Evolutionary conservation across 805 yeast genomes (phyloP).

Genomic region (Candida montana): DNA sequence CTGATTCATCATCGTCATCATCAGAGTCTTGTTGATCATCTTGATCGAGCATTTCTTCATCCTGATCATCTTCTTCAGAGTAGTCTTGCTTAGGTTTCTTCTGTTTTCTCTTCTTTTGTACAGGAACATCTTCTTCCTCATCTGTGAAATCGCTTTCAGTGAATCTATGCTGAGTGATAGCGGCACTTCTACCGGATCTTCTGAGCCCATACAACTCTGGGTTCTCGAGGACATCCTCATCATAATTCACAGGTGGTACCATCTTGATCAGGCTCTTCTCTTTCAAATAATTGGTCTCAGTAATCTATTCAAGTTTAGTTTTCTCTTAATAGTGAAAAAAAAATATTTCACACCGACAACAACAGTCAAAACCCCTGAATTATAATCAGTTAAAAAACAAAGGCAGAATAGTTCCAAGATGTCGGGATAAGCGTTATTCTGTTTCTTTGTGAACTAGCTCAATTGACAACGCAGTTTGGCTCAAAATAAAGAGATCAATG

Average conservation of each 20-base stretch:
- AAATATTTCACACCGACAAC: background rate
- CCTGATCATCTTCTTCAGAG: constrained; percentile 19
- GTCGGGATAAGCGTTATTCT: too few species aligned
- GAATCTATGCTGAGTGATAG: constrained; percentile 17
- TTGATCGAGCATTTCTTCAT: constrained; percentile 13
- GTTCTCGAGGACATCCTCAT: constrained; percentile 54
- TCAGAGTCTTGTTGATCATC: constrained; percentile 16
- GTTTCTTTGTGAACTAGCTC: too few species aligned
- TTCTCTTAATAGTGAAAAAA: background rate
- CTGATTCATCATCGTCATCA: constrained; percentile 17
- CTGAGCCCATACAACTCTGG: constrained; percentile 84
- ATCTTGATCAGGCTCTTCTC: constrained; percentile 4
- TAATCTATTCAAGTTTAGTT: background rate
- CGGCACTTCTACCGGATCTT: constrained; percentile 46
- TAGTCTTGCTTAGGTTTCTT: constrained; percentile 17
- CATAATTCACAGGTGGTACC: constrained; percentile 28
- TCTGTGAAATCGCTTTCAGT: constrained; percentile 16
- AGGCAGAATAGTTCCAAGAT: too few species aligned
- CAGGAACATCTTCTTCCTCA: constrained; percentile 24
- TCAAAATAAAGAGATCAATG: background rate
- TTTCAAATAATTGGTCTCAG: too few species aligned
- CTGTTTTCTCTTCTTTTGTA: constrained; percentile 22
- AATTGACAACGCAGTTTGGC: too few species aligned
- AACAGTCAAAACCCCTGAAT: constrained; percentile 1
- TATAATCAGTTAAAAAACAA: too few species aligned